phyloP scores from a whole-genome alignment of 495 filamentous ascomycete species.

The Cenococcum geophilum region DNA sequence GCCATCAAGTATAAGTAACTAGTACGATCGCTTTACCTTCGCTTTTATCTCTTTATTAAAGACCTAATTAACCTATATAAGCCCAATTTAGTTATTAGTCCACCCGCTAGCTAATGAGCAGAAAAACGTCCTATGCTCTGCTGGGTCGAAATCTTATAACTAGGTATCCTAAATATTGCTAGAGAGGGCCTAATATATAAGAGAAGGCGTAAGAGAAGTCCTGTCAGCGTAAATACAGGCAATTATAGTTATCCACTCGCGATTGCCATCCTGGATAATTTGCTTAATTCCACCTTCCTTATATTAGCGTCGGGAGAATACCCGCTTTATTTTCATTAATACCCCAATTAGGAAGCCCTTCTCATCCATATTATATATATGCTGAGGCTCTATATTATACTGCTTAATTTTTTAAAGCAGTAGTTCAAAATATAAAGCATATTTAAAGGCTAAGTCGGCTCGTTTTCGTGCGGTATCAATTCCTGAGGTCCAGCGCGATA shows the following conservation, averaged over 20 bases:
- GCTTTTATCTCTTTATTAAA: conserved; percentile 5
- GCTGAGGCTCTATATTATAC: not conserved
- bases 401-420: not conserved
- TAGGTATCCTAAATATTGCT: not conserved
- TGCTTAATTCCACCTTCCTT: not conserved
- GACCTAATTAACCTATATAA: not conserved
- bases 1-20: not conserved
- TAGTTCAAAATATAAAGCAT: not conserved
- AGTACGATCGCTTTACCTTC: not conserved
- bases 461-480: not conserved
- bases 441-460: not conserved
- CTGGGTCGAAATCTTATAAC: no score
- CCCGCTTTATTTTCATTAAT: not conserved
- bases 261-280: conserved; percentile 7
- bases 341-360: not conserved
- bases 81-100: not conserved
- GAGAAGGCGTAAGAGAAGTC: not conserved
- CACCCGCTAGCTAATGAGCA: not conserved
- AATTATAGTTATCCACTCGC: not conserved
- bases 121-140: not conserved
- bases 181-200: conserved; percentile 4
- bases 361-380: not conserved
- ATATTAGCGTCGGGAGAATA: not conserved
- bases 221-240: no score
- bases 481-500: not conserved